phyloP scores from a whole-genome alignment of 257 asterid genomes.

The Jacaranda copaia region DNA sequence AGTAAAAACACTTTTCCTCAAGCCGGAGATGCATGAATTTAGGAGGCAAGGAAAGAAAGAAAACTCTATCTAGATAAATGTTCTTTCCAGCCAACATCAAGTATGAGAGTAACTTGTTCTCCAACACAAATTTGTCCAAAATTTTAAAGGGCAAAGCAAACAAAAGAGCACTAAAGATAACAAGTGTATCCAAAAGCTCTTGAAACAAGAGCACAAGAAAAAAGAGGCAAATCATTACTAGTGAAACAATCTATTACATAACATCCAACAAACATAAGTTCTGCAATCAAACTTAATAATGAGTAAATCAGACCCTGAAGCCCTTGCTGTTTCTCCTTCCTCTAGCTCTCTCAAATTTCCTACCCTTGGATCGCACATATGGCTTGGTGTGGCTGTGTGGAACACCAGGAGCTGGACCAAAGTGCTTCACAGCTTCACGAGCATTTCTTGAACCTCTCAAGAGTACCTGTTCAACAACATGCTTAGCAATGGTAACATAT shows the following conservation, averaged over 20 bases:
- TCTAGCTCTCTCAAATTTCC: slow-evolving; percentile 91
- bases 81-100: neutral
- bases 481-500: neutral
- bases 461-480: slow-evolving; percentile 59
- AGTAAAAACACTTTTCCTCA: no score
- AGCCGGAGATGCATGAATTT: no score
- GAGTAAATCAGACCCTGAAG: slow-evolving; percentile 61
- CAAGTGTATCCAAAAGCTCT: neutral
- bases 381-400: slow-evolving; percentile 99
- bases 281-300: slow-evolving; percentile 27
- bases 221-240: neutral
- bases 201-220: slow-evolving; percentile 13
- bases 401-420: slow-evolving; percentile 99
- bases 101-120: neutral
- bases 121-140: neutral
- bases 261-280: slow-evolving; percentile 28
- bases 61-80: neutral
- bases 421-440: slow-evolving; percentile 96
- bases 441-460: slow-evolving; percentile 87
- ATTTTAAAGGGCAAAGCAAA: slow-evolving; percentile 2
- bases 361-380: slow-evolving; percentile 87
- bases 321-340: slow-evolving; percentile 90
- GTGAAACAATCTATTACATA: slow-evolving; percentile 11
- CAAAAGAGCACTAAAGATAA: slow-evolving; percentile 27
- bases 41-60: no score